A percentile compares a stretch with the other conserved stretches of the same genome.
These are phyloP conservation scores for Krasilnikovozyma curviuscula DNA, from an alignment of 768 basidiomycete species.

Conservation along the genomic window DNA sequence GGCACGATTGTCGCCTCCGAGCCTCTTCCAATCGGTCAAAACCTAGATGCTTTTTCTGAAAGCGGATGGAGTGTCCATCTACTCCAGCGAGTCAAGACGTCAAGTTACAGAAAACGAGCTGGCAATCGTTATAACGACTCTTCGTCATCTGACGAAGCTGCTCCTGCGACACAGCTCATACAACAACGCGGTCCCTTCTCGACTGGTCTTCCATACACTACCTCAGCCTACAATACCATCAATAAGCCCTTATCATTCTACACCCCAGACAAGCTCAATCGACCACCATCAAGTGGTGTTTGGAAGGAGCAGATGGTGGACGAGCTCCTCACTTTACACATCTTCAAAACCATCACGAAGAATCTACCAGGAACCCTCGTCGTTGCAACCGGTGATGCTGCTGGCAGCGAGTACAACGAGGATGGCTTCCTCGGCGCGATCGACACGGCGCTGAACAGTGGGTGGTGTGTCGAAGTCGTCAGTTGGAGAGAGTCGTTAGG, in stretches of 20 bases:
- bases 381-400: constrained; percentile 84
- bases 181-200: constrained; percentile 4
- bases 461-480: constrained; percentile 89
- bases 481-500: constrained; percentile 69
- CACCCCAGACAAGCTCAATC: background rate
- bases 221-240: background rate
- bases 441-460: constrained; percentile 60
- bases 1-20: constrained; percentile 63
- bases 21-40: constrained; percentile 67
- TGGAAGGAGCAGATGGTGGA: constrained; percentile 76
- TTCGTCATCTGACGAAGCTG: background rate
- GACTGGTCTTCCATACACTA: constrained; percentile 6
- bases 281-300: background rate
- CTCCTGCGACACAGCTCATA: background rate
- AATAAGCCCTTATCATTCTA: constrained; percentile 4
- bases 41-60: constrained; percentile 49
- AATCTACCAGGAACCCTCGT: constrained; percentile 55
- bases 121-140: too few relatives aligned
- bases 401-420: constrained; percentile 76
- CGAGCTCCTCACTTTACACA: constrained; percentile 78
- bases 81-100: constrained; percentile 43
- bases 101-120: constrained; percentile 15
- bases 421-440: constrained; percentile 83
- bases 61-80: constrained; percentile 58
- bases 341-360: constrained; percentile 64